Percentiles rank a stretch among this genome's conserved stretches.
These are phyloP conservation scores for Moricandia arvensis DNA, from an alignment of 345 rosid genomes.

Conservation along the genomic window DNA sequence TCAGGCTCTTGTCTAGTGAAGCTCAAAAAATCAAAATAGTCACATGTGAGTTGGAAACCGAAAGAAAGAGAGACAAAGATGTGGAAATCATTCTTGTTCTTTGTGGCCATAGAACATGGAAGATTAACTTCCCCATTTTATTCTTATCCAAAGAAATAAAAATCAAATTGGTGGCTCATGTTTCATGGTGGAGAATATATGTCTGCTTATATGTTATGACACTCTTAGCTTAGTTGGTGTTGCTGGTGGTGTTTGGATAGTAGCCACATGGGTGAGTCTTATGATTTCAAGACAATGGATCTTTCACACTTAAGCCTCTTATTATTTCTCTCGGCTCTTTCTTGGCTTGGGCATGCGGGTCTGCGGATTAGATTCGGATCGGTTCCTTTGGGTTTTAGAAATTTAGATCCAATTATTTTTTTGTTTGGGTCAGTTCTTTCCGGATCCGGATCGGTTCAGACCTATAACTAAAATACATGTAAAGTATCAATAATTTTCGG, in stretches of 20 bases:
- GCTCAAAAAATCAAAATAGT: background rate
- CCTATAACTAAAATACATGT: too few relatives aligned
- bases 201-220: slow-evolving; percentile 28
- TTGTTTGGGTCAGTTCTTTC: too few relatives aligned
- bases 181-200: slow-evolving; percentile 33
- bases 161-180: slow-evolving; percentile 31
- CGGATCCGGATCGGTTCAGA: too few relatives aligned
- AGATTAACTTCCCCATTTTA: slow-evolving; percentile 32
- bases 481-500: too few relatives aligned
- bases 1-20: slow-evolving; percentile 24
- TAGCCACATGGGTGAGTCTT: slow-evolving; percentile 32
- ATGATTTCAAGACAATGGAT: slow-evolving; percentile 32
- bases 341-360: too few relatives aligned
- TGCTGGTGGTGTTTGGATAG: slow-evolving; percentile 26
- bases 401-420: too few relatives aligned
- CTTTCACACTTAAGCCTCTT: slow-evolving; percentile 9
- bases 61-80: slow-evolving; percentile 33
- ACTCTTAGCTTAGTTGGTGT: slow-evolving; percentile 35
- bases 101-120: slow-evolving; percentile 37
- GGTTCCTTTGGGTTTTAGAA: too few relatives aligned
- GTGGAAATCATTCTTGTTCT: slow-evolving; percentile 33
- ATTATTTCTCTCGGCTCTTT: slow-evolving; percentile 5
- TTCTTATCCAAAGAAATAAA: slow-evolving; percentile 20
- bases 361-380: too few relatives aligned
- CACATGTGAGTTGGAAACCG: slow-evolving; percentile 29